A percentile compares a stretch with the other conserved stretches of the same genome.
Evolutionary conservation across 2,329 filamentous ascomycete genomes (phyloP).

Genomic region (Metarhizium humberi): DNA sequence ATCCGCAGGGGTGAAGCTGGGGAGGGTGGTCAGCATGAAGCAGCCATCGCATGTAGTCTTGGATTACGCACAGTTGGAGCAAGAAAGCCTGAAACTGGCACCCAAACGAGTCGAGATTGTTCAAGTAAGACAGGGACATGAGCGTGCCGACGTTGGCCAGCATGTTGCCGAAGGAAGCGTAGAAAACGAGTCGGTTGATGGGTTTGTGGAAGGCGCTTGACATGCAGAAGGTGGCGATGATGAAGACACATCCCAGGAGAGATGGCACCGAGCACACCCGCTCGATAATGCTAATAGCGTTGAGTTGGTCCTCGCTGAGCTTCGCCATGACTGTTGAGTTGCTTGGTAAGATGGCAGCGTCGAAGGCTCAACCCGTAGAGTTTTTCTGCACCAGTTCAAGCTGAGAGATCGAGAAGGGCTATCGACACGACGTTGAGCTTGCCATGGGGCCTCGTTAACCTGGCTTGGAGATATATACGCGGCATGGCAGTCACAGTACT

Average conservation of each 20-base stretch:
- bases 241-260: slow-evolving; percentile 36
- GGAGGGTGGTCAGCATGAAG: slow-evolving; percentile 1
- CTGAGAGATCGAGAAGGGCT: too few relatives aligned
- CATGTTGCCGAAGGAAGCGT: slow-evolving; percentile 68
- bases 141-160: slow-evolving; percentile 61
- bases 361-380: too few relatives aligned
- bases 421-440: too few relatives aligned
- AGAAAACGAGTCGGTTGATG: slow-evolving; percentile 74
- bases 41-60: background rate
- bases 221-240: slow-evolving; percentile 55
- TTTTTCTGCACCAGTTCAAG: too few relatives aligned
- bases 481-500: too few relatives aligned
- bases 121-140: slow-evolving; percentile 50
- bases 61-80: slow-evolving; percentile 56
- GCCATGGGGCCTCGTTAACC: too few relatives aligned
- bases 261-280: background rate
- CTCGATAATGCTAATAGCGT: background rate
- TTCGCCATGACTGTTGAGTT: too few relatives aligned
- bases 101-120: slow-evolving; percentile 30
- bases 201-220: slow-evolving; percentile 65
- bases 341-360: too few relatives aligned
- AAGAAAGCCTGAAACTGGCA: slow-evolving; percentile 62
- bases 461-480: too few relatives aligned
- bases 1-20: slow-evolving; percentile 66
- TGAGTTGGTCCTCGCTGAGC: background rate